Base-by-base conservation (phyloP, 805 yeast species). In the Scheffersomyces ergatensis region DNA sequence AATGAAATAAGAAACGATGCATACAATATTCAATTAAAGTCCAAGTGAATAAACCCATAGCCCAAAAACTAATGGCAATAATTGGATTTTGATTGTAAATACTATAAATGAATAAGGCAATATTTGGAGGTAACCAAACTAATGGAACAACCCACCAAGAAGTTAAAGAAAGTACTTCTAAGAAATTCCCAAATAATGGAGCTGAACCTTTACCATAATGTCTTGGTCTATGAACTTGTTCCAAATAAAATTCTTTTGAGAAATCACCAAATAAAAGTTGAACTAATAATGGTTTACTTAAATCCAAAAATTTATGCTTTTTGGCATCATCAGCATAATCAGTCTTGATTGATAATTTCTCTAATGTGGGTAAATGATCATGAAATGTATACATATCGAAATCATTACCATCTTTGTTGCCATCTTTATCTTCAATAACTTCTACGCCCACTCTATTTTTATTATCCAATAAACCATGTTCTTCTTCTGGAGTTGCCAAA, bases 181-280 rank as follows among this genome's bases (percentile, higher is more conserved):
- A 70, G 63, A 92, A 86, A 65, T 90, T 89, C 36, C 99, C 99
- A 63, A 93, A 93, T 40, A 93, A 62, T 5, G 90, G 97, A 11
- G 99, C 99, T 3, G 97, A 88, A 9, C 97, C 97, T 60, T 89
- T 83, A 49, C 98, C 98, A 60, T 90, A 93, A 64, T 93, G 99
- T 60, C 99, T 83, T 39, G 99, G 99, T 65, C 97, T 82, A 64
- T 93, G 99, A 33, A 93, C 93, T 66, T 93, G 97, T 60, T 89
- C 96, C 57, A 93, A 73, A 63, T 93, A 93, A 57, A 93, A 92
- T 33, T 88, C 95, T 60, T 87, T 92, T 32, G 85, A 58, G 73
- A 89, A 93, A 26, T 77, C 74, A 32, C 89, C 81, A 45, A 77
- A 72, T 41, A 89, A 65, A 34, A 93, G 87, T 70, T 93, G 99